Evolutionary conservation across 2,329 filamentous ascomycete genomes (phyloP), one percentile per base, ranked within the genome.

Genomic region (Paradendryphiella salina): DNA sequence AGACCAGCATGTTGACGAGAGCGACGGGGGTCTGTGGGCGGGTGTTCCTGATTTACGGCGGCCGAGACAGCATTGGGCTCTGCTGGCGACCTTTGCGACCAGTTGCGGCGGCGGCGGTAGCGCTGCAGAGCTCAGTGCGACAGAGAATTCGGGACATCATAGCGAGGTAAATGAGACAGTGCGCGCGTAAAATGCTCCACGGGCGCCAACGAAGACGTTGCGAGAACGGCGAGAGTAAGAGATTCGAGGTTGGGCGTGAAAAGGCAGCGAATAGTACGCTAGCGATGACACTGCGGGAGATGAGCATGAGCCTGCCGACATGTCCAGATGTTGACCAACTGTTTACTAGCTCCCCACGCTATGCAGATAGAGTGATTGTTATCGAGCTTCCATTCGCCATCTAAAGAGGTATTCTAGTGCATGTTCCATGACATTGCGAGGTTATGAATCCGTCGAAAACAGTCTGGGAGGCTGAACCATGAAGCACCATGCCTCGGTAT

Each of bases 201-300:
- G 45, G 50, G 23, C 6, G 52, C 34, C 17, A 14, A 36, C 28
- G 37, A 31, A 17, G 34, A 55, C 46, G 46, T 53, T 53, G 50
- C 31, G 28, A 45, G 41, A 41, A 36, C 31, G 43, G 54, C 45
- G 42, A 48, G 17, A 17, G 17, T 8, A 13, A 36, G 14, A 33
- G 40, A 34, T 49, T 38, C 21, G 36, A 35, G 23, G 26, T 43
- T 46, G 33, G 41, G 46, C 34, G 33, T n/a, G 36, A 41, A 32
- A 21, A 34, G 45, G 34, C 40, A 45, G 42, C 53, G 44, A 47
- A 23, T 52, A 34, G 32, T 17, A 51, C 28, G 50, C 56, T 47
- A 56, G 17, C 26, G 46, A 40, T 52, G 50, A 56, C 46, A 59
- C 35, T 26, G 23, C 23, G 23, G 23, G 8, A 26, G 23, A 26